Conservation (phyloP, 2,329 filamentous ascomycete genomes). For the Fusarium clavum region DNA sequence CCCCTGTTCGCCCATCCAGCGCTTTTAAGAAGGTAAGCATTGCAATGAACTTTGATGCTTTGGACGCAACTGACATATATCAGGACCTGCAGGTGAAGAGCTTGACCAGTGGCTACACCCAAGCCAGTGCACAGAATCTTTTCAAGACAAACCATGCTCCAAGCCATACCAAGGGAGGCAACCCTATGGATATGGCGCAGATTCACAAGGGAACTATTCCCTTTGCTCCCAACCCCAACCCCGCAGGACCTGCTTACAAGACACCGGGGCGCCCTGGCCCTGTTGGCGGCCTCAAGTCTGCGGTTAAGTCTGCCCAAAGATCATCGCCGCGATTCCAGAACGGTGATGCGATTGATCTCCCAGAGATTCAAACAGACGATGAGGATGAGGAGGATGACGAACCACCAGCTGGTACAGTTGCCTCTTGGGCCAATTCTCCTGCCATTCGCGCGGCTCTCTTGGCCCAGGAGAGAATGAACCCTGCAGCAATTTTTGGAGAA, state of each 20-base stretch:
- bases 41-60: background rate
- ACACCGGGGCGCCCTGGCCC: conserved; percentile 71
- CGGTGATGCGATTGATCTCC: conserved; percentile 89
- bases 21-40: conserved; percentile 73
- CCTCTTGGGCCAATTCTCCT: conserved; percentile 90
- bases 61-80: conserved; percentile 50
- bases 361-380: conserved; percentile 94
- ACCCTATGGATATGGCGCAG: conserved; percentile 87
- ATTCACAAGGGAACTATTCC: conserved; percentile 90
- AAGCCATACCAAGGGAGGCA: conserved; percentile 69
- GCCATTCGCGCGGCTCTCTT: conserved; percentile 80
- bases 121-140: conserved; percentile 65
- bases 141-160: conserved; percentile 77
- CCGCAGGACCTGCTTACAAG: conserved; percentile 70
- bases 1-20: conserved; percentile 85
- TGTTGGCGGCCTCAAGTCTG: conserved; percentile 61
- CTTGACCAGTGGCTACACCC: conserved; percentile 71
- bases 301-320: conserved; percentile 69
- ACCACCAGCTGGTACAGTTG: conserved; percentile 66
- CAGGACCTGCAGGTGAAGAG: conserved; percentile 72
- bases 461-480: conserved; percentile 86
- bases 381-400: conserved; percentile 83
- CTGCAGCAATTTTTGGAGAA: conserved; percentile 86
- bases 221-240: conserved; percentile 78
- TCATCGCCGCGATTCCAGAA: conserved; percentile 89